Evolutionary conservation across 2,329 filamentous ascomycete species (phyloP), one percentile per base, ranked within the genome.

Genomic region (Trichoderma citrinoviride): DNA sequence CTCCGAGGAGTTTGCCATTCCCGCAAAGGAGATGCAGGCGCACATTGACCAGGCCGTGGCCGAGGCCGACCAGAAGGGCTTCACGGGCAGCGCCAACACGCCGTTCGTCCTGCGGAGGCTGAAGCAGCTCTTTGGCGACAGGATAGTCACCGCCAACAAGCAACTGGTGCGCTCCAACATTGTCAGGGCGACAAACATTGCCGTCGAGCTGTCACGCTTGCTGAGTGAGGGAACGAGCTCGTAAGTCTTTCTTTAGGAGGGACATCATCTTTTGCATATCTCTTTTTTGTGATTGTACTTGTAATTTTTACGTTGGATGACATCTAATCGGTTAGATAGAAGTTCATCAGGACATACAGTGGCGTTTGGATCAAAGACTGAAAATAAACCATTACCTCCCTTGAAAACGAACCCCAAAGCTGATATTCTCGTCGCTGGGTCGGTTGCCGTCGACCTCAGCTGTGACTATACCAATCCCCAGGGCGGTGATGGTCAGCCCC

Each of bases 381-480:
- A 65, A 61, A 54, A 65, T 61, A 56, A 61, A 64, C 65, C 65
- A 40, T 68, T 58, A 60, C 63, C 43, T 49, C 43, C 52, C 12
- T 19, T 66, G 53, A 58, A 44, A 54, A 63, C 53, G n/a, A 61
- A 65, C 15, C 67, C 67, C 67, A 74, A 74, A 67, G 80, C 83
- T 58, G 88, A 93, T 69, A 83, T 97, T n/a, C 79, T 97, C 29
- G 92, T 97, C 49, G 91, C 93, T 58, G 94, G 93, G n/a, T 92
- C 92, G 14, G 85, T 98, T 33, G 94, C 94, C 17, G 83, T 97
- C 67, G 94, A 98, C 76, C 81, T 95, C 41, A 90, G 89, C 69
- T 97, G 94, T 80, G 90, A 97, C 75, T 95, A 89, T 69, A 67
- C 70, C 17, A 66, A 69, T 21, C 61, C 70, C 46, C 73, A 70